These are phyloP conservation scores for Tuber magnatum DNA, from an alignment of 495 filamentous ascomycete genomes.

Conservation along the genomic window DNA sequence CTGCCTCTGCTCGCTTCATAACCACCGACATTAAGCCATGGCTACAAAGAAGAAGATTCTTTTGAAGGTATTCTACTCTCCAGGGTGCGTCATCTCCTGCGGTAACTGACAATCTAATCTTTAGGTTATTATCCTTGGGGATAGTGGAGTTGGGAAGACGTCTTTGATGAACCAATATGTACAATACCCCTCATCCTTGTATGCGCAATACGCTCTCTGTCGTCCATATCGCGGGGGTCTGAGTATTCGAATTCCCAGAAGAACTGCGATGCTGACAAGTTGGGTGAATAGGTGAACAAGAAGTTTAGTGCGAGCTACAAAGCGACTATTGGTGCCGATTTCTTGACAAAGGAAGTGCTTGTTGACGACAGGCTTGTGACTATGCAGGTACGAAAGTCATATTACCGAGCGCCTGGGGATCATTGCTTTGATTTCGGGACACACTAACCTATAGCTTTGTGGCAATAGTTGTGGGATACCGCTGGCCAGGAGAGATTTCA, in stretches of 20 bases:
- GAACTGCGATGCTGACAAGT: neutral
- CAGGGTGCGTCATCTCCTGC: neutral
- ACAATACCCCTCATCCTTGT: conserved; percentile 16
- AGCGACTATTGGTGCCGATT: conserved; percentile 97
- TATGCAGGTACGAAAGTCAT: conserved; percentile 70
- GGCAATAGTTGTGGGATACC: conserved; percentile 84
- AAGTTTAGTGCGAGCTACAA: conserved; percentile 99
- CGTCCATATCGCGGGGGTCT: neutral
- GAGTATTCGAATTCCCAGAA: neutral
- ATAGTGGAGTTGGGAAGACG: conserved; percentile 97
- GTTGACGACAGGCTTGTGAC: conserved; percentile 96
- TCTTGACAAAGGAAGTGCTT: conserved; percentile 94
- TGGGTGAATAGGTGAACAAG: conserved; percentile 78
- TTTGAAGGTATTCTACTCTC: conserved; percentile 63
- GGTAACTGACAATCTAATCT: conserved; percentile 35
- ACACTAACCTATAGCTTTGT: conserved; percentile 9
- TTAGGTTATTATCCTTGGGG: conserved; percentile 95
- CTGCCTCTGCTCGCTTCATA: neutral
- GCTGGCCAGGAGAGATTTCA: conserved; percentile 97
- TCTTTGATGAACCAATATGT: conserved; percentile 99
- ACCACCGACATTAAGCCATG: conserved; percentile 48
- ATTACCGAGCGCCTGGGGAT: neutral
- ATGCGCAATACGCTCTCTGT: neutral
- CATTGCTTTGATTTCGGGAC: conserved; percentile 7
- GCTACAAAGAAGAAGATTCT: conserved; percentile 94